Base-by-base conservation (phyloP, 78 protist genomes). In the Diacronema lutheri region DNA sequence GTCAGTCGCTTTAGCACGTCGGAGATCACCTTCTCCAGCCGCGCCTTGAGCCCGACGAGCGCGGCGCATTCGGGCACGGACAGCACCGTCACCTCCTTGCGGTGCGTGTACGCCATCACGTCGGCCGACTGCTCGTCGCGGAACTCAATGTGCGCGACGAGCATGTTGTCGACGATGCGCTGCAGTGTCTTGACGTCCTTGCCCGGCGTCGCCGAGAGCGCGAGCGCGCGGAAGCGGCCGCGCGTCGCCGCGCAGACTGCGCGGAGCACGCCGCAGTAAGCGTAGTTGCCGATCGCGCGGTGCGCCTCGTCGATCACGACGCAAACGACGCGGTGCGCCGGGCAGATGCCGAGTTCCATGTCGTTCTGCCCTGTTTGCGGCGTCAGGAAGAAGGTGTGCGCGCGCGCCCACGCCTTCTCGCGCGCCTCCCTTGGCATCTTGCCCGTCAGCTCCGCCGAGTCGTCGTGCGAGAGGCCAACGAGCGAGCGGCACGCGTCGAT, bases 191-290 rank as follows among this genome's bases (percentile, higher is more conserved):
- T 35, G 19, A 74, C 19, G 60, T 74, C 31, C 31, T 72, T 41
- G 11, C 99, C 99, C 0, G 99, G 99, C 35, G 99, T 96, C 6
- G 99, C 99, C 4, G 97, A 77, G 13, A 98, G 90, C 19, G 92
- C 99, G 19, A 98, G 74, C 9, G 97, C 80, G 23, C 99, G 89
- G 46, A 96, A 94, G 3, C 50, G 50, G 16, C 69, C 81, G 10
- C 82, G 5, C 19, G 61, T 79, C 10, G 6, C 31, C 37, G 25
- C n/a, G 21, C 10, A 37, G 19, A 19, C 5, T 25, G 26, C 81
- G 38, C 6, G 38, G 16, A 69, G n/a, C 37, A 61, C n/a, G 55
- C 33, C n/a, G 40, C 55, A 58, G 89, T 73, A 37, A 11, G 86
- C 83, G 66, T 89, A n/a, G 29, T 84, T 31, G 35, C 93, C 90